Base-by-base conservation (phyloP, 1,284 basidiomycete species). In the Cystobasidium pallidum region DNA sequence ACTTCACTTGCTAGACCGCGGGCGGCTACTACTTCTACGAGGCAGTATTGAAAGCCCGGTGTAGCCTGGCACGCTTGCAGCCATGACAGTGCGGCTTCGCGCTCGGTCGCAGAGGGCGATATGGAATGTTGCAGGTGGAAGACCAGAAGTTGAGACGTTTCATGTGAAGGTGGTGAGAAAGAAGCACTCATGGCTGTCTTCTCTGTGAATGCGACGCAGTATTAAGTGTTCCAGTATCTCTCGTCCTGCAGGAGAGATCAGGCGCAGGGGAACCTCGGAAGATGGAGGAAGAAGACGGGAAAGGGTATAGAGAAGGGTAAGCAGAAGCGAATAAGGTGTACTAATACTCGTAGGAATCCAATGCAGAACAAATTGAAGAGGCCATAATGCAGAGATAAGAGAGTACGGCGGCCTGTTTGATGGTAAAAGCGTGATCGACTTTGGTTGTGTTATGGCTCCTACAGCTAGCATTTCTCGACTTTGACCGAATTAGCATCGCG, bases 1-100 rank as follows among this genome's bases (percentile, higher is more conserved):
- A 78, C 43, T 52, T 57, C 19, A 47, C 52, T 41, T 26, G 21
- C 17, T n/a, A 66, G 17, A 19, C 61, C 30, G 3, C 70, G 34
- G 2, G 52, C 55, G n/a, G 75, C 64, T 19, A 78, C 67, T 43
- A 78, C 66, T 7, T 72, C 61, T n/a, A 75, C 59, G 8, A 79
- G 70, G 17, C 64, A 65, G 0, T 61, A 2, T 49, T 77, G 76
- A 68, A 75, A 78, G 21, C 75, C 74, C 1, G 75, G 77, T 10
- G 52, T 24, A 2, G 52, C 70, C 30, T 76, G 68, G 66, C 75
- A 76, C 0, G 39, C 11, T 30, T 73, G 58, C 8, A 78, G 67
- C 28, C 66, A 73, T 34, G 55, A 26, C 30, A 73, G 61, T 0
- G 76, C 73, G 2, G 57, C 57, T 24, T 54, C n/a, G 21, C 77